Conservation (phyloP, 2,329 filamentous ascomycete genomes). For the Ceratocystis cacaofunesta region DNA sequence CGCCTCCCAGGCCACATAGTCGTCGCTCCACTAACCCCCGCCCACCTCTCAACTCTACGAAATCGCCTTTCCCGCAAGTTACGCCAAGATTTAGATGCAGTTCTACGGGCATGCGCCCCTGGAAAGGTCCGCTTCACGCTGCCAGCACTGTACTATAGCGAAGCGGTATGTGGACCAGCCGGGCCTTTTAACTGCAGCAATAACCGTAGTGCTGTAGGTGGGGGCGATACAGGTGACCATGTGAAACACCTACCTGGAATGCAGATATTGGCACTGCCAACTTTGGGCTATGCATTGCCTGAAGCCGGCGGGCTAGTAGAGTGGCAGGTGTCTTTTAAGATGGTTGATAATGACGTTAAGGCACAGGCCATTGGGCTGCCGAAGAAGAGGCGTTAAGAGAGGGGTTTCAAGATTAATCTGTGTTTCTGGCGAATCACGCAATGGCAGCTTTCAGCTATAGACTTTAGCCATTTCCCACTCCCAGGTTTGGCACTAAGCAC, state of each 20-base stretch:
- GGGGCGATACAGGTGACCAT: neutral
- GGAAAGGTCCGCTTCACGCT: constrained; percentile 41
- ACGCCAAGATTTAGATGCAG: constrained; percentile 25
- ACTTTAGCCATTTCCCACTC: no score
- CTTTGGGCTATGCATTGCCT: constrained; percentile 34
- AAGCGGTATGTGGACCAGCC: neutral
- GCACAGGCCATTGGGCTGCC: constrained; percentile 1
- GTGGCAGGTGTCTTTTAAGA: constrained; percentile 37
- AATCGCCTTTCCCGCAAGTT: constrained; percentile 26
- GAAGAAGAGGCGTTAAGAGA: neutral
- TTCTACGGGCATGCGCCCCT: constrained; percentile 37
- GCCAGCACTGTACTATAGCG: constrained; percentile 36
- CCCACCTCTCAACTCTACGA: constrained; percentile 34
- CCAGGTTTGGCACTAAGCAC: no score
- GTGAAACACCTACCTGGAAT: constrained; percentile 19
- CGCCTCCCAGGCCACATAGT: constrained; percentile 29
- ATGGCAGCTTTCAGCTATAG: neutral
- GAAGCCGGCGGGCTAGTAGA: constrained; percentile 34
- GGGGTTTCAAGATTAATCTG: neutral
- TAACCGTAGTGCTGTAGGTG: neutral
- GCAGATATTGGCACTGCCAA: constrained; percentile 38
- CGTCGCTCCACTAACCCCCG: constrained; percentile 32
- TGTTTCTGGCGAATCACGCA: neutral
- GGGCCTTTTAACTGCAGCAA: neutral
- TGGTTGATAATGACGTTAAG: constrained; percentile 31